Base-by-base conservation (phyloP, 306 rosid genomes). In the Dryas octopetala region DNA sequence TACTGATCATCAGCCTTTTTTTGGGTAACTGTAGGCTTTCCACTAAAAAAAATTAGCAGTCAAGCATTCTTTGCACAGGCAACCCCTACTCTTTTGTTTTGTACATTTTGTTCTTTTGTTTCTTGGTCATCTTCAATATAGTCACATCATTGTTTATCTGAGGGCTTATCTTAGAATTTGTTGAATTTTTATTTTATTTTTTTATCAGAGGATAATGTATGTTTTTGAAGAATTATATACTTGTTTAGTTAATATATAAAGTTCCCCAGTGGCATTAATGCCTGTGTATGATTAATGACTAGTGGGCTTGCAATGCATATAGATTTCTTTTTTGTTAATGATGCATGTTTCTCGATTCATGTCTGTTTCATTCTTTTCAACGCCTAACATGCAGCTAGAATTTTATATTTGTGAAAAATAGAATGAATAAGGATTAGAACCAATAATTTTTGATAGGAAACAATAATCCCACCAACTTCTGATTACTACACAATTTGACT, bases 51-150 rank as follows among this genome's bases (percentile, higher is more conserved):
- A 75, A 87, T 88, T 63, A 47, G n/a, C 82, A 89, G 93, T 85
- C 77, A 45, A 85, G 86, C 96, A 89, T 93, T 91, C 88, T 91
- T 93, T 91, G 93, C 96, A 91, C 93, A 87, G 96, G 80, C 81
- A 81, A 79, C 82, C 84, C 77, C 66, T 80, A 83, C 79, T 82
- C 70, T 85, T 76, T 83, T 74, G 76, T 84, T 79, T 23, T 87
- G 83, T 85, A 85, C 83, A 70, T 88, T 74, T 83, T 86, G 59
- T 61, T 79, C 51, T 62, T 66, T 79, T 49, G 66, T 17, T 61
- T 84, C 70, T 5, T 19, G 77, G 86, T 62, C 32, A 79, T 32
- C 48, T 75, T 76, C 82, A 70, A 64, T 74, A 63, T 82, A 71
- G 78, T 70, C 75, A 77, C 83, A 71, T 73, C 51, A 67, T 71